These are phyloP conservation scores for Fraxinus sp. DNA, from an alignment of 305 asterid genomes.

Conservation along the genomic window DNA sequence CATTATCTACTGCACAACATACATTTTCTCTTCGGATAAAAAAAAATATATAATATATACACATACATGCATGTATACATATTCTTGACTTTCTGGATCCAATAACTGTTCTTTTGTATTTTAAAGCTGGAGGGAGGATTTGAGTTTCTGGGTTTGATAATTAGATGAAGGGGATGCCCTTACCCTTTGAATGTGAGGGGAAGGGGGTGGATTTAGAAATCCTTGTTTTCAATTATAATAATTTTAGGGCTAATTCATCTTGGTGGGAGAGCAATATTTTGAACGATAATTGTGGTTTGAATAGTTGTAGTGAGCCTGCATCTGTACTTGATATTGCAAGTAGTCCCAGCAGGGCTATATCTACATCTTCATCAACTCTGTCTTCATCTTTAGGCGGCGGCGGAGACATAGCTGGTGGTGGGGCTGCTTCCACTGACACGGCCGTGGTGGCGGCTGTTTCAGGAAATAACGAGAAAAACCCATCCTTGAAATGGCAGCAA, in stretches of 20 bases:
- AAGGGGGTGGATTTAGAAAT: constrained; percentile 73
- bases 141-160: constrained; percentile 27
- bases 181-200: constrained; percentile 89
- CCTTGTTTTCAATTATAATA: constrained; percentile 26
- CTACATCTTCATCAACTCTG: constrained; percentile 72
- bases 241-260: constrained; percentile 25
- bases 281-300: constrained; percentile 31
- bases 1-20: not conserved
- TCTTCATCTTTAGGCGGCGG: constrained; percentile 68
- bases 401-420: constrained; percentile 47
- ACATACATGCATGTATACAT: not conserved
- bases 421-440: constrained; percentile 57
- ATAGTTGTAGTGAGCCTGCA: constrained; percentile 50
- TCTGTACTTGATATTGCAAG: constrained; percentile 84
- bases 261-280: constrained; percentile 12
- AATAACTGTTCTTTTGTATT: not conserved
- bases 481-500: constrained; percentile 73
- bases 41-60: not conserved
- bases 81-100: not conserved
- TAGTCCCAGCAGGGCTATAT: constrained; percentile 58
- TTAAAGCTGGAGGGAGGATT: constrained; percentile 35
- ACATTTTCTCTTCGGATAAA: not conserved
- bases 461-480: constrained; percentile 35
- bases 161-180: constrained; percentile 96
- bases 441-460: constrained; percentile 83